A percentile compares a stretch with the other conserved stretches of the same genome.
Conservation (phyloP, 768 basidiomycete species). For the Lanmaoa pseudosensibilis region DNA sequence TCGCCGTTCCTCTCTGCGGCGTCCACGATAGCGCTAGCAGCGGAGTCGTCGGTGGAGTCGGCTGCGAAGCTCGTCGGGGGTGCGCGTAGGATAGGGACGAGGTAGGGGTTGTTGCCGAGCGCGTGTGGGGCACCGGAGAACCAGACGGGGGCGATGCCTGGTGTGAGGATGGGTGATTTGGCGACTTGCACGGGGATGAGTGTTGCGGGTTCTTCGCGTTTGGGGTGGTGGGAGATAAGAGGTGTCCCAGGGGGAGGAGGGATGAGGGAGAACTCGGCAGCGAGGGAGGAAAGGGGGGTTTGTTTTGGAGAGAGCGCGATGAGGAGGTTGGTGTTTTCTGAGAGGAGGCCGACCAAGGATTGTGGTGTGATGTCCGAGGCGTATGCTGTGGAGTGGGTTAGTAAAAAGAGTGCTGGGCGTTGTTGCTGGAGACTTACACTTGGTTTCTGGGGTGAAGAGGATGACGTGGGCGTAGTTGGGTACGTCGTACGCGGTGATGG, state of each 20-base stretch:
- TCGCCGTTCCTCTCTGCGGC: conserved; percentile 75
- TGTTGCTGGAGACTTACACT: conserved; percentile 51
- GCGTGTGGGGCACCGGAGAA: conserved; percentile 72
- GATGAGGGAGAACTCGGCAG: conserved; percentile 88
- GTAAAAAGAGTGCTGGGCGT: neutral
- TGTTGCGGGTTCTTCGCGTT: conserved; percentile 60
- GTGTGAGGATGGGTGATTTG: conserved; percentile 44
- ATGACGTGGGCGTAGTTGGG: conserved; percentile 84
- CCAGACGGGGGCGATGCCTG: conserved; percentile 61
- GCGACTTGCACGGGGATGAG: conserved; percentile 65
- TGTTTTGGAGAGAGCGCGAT: conserved; percentile 77
- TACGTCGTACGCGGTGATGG: conserved; percentile 67
- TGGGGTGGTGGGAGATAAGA: conserved; percentile 83
- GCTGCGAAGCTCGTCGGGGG: conserved; percentile 75
- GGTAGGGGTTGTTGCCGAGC: conserved; percentile 69
- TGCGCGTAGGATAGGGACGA: conserved; percentile 80
- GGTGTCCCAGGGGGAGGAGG: conserved; percentile 83
- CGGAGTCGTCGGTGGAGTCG: conserved; percentile 56
- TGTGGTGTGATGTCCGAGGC: conserved; percentile 81
- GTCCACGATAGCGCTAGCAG: conserved; percentile 64
- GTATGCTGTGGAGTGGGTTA: conserved; percentile 45
- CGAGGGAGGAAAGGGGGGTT: conserved; percentile 72
- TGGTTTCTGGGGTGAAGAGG: conserved; percentile 80
- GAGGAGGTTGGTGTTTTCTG: conserved; percentile 77
- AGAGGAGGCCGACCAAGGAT: conserved; percentile 68